Evolutionary conservation across 345 rosid species (phyloP).

Genomic region (Eutrema japonicum): DNA sequence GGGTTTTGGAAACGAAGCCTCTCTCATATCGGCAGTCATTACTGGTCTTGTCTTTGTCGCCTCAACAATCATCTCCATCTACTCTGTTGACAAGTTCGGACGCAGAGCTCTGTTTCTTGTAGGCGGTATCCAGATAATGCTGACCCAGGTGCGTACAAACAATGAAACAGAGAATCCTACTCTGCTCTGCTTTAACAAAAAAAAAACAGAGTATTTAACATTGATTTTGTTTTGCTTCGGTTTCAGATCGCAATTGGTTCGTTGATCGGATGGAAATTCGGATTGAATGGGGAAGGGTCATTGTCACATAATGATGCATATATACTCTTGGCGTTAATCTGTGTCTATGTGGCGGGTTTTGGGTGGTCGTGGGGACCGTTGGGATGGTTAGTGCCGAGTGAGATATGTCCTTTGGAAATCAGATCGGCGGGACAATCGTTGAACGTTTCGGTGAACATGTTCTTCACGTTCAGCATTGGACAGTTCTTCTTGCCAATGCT

Average conservation of each 20-base stretch:
- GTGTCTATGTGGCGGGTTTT: conserved; percentile 44
- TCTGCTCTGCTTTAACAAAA: neutral
- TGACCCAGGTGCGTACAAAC: conserved; percentile 42
- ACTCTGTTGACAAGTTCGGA: conserved; percentile 45
- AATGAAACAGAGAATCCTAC: neutral
- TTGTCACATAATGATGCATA: conserved; percentile 8
- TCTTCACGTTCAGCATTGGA: conserved; percentile 47
- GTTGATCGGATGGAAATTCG: conserved; percentile 41
- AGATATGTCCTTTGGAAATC: conserved; percentile 45
- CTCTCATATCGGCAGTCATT: conserved; percentile 46
- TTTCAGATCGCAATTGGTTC: conserved; percentile 38
- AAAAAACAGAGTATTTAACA: neutral
- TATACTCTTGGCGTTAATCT: conserved; percentile 41
- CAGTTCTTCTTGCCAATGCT: conserved; percentile 51
- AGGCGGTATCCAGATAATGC: conserved; percentile 50
- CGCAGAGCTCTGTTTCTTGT: conserved; percentile 44
- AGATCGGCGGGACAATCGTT: conserved; percentile 42
- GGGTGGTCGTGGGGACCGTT: conserved; percentile 52
- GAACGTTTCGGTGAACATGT: conserved; percentile 49
- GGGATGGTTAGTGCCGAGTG: conserved; percentile 51
- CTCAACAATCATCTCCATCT: conserved; percentile 45
- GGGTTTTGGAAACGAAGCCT: conserved; percentile 44
- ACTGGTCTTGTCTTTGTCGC: conserved; percentile 44
- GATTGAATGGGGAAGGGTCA: conserved; percentile 35
- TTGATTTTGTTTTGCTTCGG: neutral